A percentile compares a stretch with the other conserved stretches of the same genome.
These are phyloP conservation scores for Paratinospora sagittata DNA, from an alignment of 164 flowering plant genomes.

Conservation along the genomic window DNA sequence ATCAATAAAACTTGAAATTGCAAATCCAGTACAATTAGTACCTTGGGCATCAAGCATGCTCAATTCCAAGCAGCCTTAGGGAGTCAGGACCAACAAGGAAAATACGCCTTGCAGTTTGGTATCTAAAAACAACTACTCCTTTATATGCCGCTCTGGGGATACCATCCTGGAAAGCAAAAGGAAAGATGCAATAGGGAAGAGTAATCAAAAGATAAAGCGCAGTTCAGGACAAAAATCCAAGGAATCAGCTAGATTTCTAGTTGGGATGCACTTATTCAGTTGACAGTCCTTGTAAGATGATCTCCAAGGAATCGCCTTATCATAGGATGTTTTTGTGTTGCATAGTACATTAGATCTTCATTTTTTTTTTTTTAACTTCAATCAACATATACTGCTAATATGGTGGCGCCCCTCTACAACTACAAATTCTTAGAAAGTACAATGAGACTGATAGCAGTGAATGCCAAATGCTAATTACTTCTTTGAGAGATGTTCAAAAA, in stretches of 20 bases:
- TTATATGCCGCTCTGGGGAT: conserved; percentile 89
- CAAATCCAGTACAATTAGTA: background rate
- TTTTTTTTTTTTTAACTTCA: background rate
- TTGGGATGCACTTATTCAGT: background rate
- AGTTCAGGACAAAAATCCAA: background rate
- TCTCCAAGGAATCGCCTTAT: background rate
- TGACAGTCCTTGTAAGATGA: background rate
- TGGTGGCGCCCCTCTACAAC: no score
- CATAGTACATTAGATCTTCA: background rate
- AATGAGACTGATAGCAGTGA: no score
- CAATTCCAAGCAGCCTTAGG: conserved; percentile 62
- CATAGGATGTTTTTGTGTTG: background rate
- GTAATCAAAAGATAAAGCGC: no score
- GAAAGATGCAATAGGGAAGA: background rate
- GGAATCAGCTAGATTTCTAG: background rate
- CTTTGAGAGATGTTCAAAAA: no score
- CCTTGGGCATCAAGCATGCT: conserved; percentile 26
- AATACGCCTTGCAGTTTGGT: conserved; percentile 54
- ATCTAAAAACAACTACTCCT: conserved; percentile 85
- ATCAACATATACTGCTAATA: background rate
- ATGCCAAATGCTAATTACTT: no score
- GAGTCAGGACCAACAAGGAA: conserved; percentile 87
- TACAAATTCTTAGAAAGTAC: no score
- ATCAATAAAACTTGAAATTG: conserved; percentile 1
- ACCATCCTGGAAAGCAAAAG: conserved; percentile 59